Evolutionary conservation across 2,329 filamentous ascomycete species (phyloP).

Genomic region (Dactylellina drechsleri): DNA sequence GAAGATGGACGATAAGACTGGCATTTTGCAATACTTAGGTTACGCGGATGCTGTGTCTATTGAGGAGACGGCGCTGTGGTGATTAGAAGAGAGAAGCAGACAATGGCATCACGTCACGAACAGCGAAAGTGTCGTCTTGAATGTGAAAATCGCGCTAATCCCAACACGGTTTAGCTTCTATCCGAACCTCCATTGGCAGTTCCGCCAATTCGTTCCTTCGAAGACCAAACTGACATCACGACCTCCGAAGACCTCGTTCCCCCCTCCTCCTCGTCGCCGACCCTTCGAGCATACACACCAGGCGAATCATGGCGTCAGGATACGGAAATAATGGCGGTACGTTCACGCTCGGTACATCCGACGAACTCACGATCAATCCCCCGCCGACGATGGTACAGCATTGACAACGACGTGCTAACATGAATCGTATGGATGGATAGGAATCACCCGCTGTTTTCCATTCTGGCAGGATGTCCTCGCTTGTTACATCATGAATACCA

Average conservation of each 20-base stretch:
- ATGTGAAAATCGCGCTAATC: background rate
- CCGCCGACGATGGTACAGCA: background rate
- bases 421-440: conserved; percentile 61
- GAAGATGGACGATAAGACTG: conserved; percentile 55
- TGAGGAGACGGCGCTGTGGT: no score
- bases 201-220: conserved; percentile 11
- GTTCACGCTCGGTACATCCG: conserved; percentile 59
- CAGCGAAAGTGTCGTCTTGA: conserved; percentile 5
- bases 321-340: conserved; percentile 82
- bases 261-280: conserved; percentile 25
- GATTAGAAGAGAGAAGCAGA: background rate
- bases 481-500: conserved; percentile 96
- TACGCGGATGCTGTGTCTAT: background rate
- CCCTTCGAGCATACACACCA: conserved; percentile 29
- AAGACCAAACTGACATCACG: conserved; percentile 20
- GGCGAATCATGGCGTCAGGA: conserved; percentile 76
- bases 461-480: conserved; percentile 99
- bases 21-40: conserved; percentile 43
- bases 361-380: background rate
- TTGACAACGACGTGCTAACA: background rate
- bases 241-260: conserved; percentile 28
- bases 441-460: conserved; percentile 81
- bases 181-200: conserved; percentile 15
- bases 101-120: conserved; percentile 9
- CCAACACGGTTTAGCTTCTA: conserved; percentile 6